These are phyloP conservation scores for Epichloe gansuensis DNA, from an alignment of 2,329 filamentous ascomycete genomes.

Conservation along the genomic window DNA sequence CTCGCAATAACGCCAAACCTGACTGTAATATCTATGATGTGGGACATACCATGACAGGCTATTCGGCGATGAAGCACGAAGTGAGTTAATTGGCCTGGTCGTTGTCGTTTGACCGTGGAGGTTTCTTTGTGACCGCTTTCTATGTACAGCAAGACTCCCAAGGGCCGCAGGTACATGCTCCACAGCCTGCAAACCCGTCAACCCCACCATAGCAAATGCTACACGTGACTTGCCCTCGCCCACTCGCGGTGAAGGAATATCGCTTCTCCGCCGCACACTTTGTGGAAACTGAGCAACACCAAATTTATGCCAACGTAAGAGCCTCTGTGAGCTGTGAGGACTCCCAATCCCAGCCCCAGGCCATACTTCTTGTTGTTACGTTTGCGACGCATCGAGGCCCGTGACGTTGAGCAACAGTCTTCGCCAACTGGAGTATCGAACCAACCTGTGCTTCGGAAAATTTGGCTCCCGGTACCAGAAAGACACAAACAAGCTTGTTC, in stretches of 20 bases:
- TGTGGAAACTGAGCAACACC: conserved; percentile 24
- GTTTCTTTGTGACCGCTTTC: conserved; percentile 8
- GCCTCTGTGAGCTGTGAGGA: neutral
- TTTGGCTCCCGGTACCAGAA: neutral
- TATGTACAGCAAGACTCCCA: conserved; percentile 8
- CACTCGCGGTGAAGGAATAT: conserved; percentile 23
- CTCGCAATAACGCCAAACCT: neutral
- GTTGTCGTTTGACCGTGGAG: conserved; percentile 5
- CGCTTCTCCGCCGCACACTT: conserved; percentile 30
- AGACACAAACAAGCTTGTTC: neutral
- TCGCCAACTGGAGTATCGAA: neutral
- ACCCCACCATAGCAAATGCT: conserved; percentile 6
- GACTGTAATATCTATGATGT: neutral
- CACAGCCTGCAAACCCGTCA: conserved; percentile 1
- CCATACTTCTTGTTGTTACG: neutral
- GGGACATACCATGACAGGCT: conserved; percentile 2
- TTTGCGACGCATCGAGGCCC: conserved; percentile 1
- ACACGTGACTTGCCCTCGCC: conserved; percentile 31
- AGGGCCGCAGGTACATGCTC: neutral
- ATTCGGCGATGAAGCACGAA: neutral
- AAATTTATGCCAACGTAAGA: conserved; percentile 23
- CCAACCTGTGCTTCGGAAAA: neutral
- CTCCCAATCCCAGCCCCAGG: neutral
- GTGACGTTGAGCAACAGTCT: neutral
- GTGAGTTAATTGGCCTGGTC: conserved; percentile 1